Evolutionary conservation across 2,329 filamentous ascomycete species (phyloP), one percentile per base, ranked within the genome.

Genomic region (Penicillium sp.): DNA sequence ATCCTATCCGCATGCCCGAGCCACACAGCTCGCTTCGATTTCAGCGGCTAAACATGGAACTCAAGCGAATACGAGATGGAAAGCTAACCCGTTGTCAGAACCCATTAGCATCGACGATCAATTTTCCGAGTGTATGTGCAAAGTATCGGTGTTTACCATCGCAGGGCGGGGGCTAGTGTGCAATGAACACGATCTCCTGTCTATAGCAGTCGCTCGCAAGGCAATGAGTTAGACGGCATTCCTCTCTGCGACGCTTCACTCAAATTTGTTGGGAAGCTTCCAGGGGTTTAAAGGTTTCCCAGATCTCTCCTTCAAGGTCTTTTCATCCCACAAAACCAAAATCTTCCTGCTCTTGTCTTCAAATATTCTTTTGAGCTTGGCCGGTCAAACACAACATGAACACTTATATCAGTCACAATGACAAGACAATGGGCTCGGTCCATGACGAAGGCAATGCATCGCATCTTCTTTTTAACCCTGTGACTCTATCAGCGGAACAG

Each of bases 401-500:
- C 20, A 33, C 21, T 11, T 28, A 33, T 30, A 33, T n/a, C 7
- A 45, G 28, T 23, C n/a, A 52, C 16, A 52, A 45, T 11, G 28
- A 52, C 47, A 24, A 57, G 33, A n/a, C 47, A 40, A 26, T 30
- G 30, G 43, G 20, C 55, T 52, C 48, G 16, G 40, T 52, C 42
- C 55, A 57, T 46, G 21, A 57, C 11, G 8, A 38, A 2, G 20
- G 52, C 42, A 40, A 30, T 21, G 24, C 18, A 23, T 28, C 49
- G 12, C 47, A 49, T 43, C 12, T 12, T 26, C 48, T 52, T 5
- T 45, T n/a, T 14, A 52, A 14, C 40, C 8, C 38, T 23, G 50
- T 45, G 38, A 52, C 49, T 43, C 49, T 52, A 21, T 40, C 48
- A 26, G 79, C 79, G 2, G 79, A 81, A 62, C 73, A 81, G 2